These are phyloP conservation scores for Stephania yunnanensis DNA, from an alignment of 164 flowering plant species.

Conservation along the genomic window DNA sequence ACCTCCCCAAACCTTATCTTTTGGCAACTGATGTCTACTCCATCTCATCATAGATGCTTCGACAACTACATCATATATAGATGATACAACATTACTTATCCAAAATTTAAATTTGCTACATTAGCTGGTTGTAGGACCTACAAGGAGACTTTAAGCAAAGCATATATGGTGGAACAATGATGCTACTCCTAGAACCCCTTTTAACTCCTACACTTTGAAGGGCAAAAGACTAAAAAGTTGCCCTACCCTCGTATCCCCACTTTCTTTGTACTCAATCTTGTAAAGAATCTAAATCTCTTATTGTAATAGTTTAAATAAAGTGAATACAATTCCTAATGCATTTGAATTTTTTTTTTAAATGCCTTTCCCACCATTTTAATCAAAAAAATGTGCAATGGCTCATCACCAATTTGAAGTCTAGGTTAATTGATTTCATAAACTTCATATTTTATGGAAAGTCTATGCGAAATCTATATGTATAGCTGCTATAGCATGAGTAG, in stretches of 20 bases:
- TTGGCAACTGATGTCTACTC: too few relatives aligned
- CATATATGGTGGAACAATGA: not conserved
- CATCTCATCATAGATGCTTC: too few relatives aligned
- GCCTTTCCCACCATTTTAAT: not conserved
- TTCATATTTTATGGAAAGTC: too few relatives aligned
- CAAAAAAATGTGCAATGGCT: not conserved
- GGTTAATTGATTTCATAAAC: too few relatives aligned
- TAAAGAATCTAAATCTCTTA: not conserved
- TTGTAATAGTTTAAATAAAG: not conserved
- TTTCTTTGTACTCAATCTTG: not conserved
- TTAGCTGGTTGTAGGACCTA: not conserved
- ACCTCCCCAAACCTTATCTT: too few relatives aligned
- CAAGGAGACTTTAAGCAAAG: not conserved
- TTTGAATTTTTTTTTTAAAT: not conserved
- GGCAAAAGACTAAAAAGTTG: not conserved
- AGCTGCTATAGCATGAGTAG: not conserved
- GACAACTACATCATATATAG: too few relatives aligned
- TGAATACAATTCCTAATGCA: not conserved
- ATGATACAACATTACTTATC: too few relatives aligned
- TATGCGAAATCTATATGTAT: not conserved
- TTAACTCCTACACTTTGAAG: not conserved
- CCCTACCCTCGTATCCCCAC: not conserved
- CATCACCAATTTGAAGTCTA: too few relatives aligned
- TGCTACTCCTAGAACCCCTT: not conserved
- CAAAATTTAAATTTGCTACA: not conserved